Evolutionary conservation across 495 filamentous ascomycete species (phyloP).

Genomic region (Zalerion maritima): DNA sequence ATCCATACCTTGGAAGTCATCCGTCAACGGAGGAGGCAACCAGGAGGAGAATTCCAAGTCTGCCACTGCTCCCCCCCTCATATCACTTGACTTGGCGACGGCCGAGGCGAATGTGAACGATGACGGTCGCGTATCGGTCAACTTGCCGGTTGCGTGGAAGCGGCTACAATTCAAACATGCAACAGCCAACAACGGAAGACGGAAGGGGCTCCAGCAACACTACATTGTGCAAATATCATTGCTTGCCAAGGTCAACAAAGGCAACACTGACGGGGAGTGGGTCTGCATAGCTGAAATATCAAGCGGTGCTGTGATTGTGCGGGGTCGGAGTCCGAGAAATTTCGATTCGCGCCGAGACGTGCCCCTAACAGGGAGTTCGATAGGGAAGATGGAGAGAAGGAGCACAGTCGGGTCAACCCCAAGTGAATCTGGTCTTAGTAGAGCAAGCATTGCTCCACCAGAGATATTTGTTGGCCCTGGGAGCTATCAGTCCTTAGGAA

Average conservation of each 20-base stretch:
- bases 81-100: constrained; percentile 57
- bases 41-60: constrained; percentile 32
- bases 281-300: constrained; percentile 46
- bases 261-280: constrained; percentile 42
- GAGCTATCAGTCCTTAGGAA: too few relatives aligned
- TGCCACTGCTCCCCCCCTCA: constrained; percentile 34
- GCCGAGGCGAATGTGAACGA: constrained; percentile 58
- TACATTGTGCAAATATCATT: constrained; percentile 53
- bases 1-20: constrained; percentile 84
- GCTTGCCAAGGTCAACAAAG: constrained; percentile 42
- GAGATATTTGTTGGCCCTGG: too few relatives aligned
- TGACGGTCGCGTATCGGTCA: constrained; percentile 57
- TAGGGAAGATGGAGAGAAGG: constrained; percentile 18
- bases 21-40: constrained; percentile 28
- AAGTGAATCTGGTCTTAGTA: too few relatives aligned
- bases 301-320: constrained; percentile 53
- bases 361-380: constrained; percentile 38
- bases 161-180: constrained; percentile 83
- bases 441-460: too few relatives aligned
- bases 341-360: constrained; percentile 56
- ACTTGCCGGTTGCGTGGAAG: constrained; percentile 79
- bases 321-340: constrained; percentile 52
- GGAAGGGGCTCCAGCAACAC: constrained; percentile 58
- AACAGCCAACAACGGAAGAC: constrained; percentile 68
- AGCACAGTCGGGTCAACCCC: constrained; percentile 8